These are phyloP conservation scores for Mucor irregularis DNA, from an alignment of 371 early-diverging fungal genomes.

Conservation along the genomic window DNA sequence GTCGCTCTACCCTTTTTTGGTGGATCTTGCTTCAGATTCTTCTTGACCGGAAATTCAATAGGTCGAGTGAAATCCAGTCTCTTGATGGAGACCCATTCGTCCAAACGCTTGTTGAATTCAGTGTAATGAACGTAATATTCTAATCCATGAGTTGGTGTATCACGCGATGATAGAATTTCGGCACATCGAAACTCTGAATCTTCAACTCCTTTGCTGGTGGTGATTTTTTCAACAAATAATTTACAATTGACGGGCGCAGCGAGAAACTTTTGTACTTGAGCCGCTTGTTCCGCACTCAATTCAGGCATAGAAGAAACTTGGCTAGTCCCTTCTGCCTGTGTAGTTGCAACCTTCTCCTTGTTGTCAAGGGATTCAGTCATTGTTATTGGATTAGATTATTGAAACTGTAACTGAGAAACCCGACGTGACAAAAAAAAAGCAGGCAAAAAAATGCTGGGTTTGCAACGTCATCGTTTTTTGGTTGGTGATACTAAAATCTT, in stretches of 20 bases:
- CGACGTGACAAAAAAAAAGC: too few species aligned
- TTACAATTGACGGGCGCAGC: slow-evolving; percentile 60
- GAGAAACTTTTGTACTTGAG: slow-evolving; percentile 29
- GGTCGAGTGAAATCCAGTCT: slow-evolving; percentile 75
- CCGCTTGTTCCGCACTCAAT: neutral
- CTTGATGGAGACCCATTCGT: slow-evolving; percentile 93
- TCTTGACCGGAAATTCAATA: slow-evolving; percentile 66
- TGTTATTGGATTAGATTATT: too few species aligned
- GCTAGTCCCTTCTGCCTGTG: too few species aligned
- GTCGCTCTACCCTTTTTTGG: slow-evolving; percentile 34
- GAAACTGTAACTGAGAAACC: too few species aligned
- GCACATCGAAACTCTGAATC: slow-evolving; percentile 77
- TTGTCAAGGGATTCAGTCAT: too few species aligned
- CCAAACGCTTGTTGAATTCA: slow-evolving; percentile 98
- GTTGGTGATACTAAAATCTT: too few species aligned
- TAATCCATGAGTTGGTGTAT: slow-evolving; percentile 39
- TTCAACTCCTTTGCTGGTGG: slow-evolving; percentile 31
- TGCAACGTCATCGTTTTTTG: too few species aligned
- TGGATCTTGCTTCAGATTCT: slow-evolving; percentile 34
- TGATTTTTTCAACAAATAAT: slow-evolving; percentile 70
- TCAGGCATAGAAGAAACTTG: neutral
- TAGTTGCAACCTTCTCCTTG: neutral
- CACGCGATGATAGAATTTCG: slow-evolving; percentile 92
- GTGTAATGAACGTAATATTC: slow-evolving; percentile 98
- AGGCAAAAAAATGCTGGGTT: too few species aligned